Evolutionary conservation across 2,329 filamentous ascomycete species (phyloP).

Genomic region (Furcasterigmium sp.): DNA sequence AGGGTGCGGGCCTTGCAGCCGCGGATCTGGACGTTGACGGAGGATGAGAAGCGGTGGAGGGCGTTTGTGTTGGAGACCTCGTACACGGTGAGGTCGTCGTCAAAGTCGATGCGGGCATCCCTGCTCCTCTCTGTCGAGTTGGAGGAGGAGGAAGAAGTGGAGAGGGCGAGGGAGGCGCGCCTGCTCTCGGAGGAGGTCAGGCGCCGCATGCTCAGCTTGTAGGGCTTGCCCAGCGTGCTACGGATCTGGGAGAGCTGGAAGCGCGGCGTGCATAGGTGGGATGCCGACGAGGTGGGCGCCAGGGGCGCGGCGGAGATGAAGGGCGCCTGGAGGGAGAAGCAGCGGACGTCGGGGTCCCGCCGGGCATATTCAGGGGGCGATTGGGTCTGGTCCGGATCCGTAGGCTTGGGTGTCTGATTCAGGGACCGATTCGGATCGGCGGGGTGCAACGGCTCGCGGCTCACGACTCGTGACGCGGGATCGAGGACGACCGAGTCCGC

Average conservation of each 20-base stretch:
- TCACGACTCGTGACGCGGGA: not conserved
- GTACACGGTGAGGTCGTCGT: constrained; percentile 5
- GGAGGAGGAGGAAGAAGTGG: not conserved
- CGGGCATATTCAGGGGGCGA: not conserved
- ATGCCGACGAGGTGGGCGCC: not conserved
- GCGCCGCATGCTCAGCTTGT: constrained; percentile 5
- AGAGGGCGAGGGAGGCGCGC: not conserved
- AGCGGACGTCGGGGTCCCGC: constrained; percentile 3
- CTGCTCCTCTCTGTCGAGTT: not conserved
- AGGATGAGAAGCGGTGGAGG: not conserved
- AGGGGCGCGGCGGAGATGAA: constrained; percentile 1
- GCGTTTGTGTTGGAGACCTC: constrained; percentile 3
- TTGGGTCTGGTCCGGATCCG: not conserved
- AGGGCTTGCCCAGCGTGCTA: not conserved
- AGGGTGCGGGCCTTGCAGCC: constrained; percentile 4
- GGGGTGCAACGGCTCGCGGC: not conserved
- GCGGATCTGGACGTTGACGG: constrained; percentile 1
- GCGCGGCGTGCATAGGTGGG: not conserved
- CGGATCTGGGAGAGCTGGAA: constrained; percentile 1
- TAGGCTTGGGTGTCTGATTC: not conserved
- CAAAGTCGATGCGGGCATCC: not conserved
- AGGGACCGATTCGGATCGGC: not conserved
- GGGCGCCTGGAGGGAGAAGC: not conserved
- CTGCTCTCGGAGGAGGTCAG: constrained; percentile 2
- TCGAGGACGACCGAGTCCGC: not conserved